Evolutionary conservation across 2,329 filamentous ascomycete genomes (phyloP), one percentile per base, ranked within the genome.

Genomic region (Teratosphaeriaceae sp.): DNA sequence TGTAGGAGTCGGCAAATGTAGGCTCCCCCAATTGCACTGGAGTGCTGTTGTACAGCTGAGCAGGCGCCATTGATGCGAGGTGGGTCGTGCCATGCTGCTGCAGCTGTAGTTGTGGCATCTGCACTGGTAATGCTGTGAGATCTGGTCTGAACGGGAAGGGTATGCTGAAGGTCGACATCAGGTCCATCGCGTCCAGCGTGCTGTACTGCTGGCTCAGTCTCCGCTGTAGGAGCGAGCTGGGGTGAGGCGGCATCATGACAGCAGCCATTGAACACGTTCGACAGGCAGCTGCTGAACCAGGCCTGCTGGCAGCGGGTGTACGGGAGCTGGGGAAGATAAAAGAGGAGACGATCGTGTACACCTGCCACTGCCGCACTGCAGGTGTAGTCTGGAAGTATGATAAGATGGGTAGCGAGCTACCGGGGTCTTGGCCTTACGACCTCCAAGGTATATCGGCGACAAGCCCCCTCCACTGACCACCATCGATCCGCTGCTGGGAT

Each of bases 141-240:
- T 60, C 53, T 6, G 57, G 52, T 26, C 55, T n/a, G n/a, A n/a
- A n/a, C n/a, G n/a, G 27, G 45, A 60, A 59, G 7, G 50, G 50
- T 45, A 52, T 53, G 40, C 50, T 57, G 52, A 59, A 59, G 12
- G 45, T 37, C n/a, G 56, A 54, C 51, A 58, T 51, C 38, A 59
- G 40, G 31, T 44, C 52, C 19, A 50, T 43, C 47, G 55, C 53
- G 23, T 59, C 52, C 42, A 51, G 46, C 3, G 51, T 34, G 27
- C 46, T 54, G 46, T 48, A 49, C 18, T 57, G 51, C 42, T 57
- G 54, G 38, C 53, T 57, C 16, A 57, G 38, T 38, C 56, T 44
- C 21, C 56, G 51, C 39, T 53, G 55, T 8, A 58, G 47, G 19
- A 58, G 45, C 35, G 47, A 47, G 44, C 54, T 54, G 4, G 50